Evolutionary conservation across 1,284 basidiomycete genomes (phyloP).

Genomic region (Stygiomarasmius scandens): DNA sequence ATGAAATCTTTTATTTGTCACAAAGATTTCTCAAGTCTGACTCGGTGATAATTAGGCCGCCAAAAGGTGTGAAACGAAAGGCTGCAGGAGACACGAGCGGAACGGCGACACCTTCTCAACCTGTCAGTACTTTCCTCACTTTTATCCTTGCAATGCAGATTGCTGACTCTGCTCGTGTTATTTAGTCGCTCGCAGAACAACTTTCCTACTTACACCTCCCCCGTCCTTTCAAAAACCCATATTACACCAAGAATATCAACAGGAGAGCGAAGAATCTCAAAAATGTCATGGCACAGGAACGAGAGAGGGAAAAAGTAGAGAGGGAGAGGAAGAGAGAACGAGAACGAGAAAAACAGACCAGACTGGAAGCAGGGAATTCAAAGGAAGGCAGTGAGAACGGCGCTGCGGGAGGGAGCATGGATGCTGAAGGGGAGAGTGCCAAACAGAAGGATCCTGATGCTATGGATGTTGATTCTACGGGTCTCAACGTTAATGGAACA

Average conservation of each 20-base stretch:
- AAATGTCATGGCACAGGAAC: constrained; percentile 71
- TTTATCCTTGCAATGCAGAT: not conserved
- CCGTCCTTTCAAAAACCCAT: constrained; percentile 75
- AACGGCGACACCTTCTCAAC: constrained; percentile 42
- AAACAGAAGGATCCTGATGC: constrained; percentile 18
- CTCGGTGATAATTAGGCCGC: constrained; percentile 37
- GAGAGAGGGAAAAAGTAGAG: constrained; percentile 69
- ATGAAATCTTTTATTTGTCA: too few relatives aligned
- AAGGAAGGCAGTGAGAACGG: constrained; percentile 43
- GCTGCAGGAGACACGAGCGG: constrained; percentile 40
- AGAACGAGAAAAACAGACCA: constrained; percentile 43
- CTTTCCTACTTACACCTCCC: constrained; percentile 69
- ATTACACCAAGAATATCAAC: constrained; percentile 68
- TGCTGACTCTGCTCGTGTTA: not conserved
- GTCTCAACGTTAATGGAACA: too few relatives aligned
- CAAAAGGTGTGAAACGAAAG: constrained; percentile 46
- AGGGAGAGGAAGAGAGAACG: constrained; percentile 54
- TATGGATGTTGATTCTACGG: constrained; percentile 33
- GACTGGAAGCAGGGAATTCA: constrained; percentile 14
- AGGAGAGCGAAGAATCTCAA: constrained; percentile 77
- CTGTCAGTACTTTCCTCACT: constrained; percentile 29
- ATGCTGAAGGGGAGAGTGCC: not conserved
- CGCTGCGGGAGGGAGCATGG: not conserved
- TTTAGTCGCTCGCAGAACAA: constrained; percentile 56
- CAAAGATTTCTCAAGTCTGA: too few relatives aligned